Percentiles rank a stretch among this genome's conserved stretches.
Evolutionary conservation across 2,329 filamentous ascomycete species (phyloP).

Genomic region (Ceratocystis ficicola): DNA sequence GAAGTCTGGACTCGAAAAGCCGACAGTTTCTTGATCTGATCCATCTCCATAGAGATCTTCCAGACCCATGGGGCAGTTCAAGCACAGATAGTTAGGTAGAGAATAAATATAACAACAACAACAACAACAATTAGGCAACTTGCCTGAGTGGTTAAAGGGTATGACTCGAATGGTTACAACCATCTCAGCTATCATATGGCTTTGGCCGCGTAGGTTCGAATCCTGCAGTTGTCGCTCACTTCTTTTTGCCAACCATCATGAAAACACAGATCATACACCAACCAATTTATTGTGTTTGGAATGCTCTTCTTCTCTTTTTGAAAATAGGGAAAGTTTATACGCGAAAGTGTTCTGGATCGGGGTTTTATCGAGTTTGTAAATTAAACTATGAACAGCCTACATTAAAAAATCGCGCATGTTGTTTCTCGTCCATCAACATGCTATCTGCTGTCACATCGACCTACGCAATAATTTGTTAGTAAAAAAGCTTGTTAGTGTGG

Average conservation of each 20-base stretch:
- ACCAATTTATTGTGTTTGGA: not conserved
- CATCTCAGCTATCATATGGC: constrained; percentile 21
- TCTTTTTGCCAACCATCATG: not conserved
- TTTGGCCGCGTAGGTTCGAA: constrained; percentile 21
- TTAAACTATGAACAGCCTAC: no score
- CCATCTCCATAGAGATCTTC: no score
- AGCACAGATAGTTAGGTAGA: no score
- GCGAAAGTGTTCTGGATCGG: no score
- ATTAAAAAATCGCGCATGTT: no score
- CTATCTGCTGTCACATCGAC: not conserved
- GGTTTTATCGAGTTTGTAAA: no score
- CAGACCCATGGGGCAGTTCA: no score
- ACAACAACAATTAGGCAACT: not conserved
- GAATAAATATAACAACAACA: no score
- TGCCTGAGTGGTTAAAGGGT: constrained; percentile 22
- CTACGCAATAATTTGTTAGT: not conserved
- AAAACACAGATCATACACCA: no score
- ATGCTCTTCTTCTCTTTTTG: constrained; percentile 8
- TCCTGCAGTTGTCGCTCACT: constrained; percentile 18
- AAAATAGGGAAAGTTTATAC: not conserved
- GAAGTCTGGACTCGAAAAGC: no score
- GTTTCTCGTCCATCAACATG: not conserved
- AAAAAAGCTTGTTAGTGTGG: not conserved
- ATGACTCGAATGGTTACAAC: constrained; percentile 19
- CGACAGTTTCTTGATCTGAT: no score